Evolutionary conservation across 768 basidiomycete species (phyloP), one percentile per base, ranked within the genome.

Genomic region (Lactarius quietus): DNA sequence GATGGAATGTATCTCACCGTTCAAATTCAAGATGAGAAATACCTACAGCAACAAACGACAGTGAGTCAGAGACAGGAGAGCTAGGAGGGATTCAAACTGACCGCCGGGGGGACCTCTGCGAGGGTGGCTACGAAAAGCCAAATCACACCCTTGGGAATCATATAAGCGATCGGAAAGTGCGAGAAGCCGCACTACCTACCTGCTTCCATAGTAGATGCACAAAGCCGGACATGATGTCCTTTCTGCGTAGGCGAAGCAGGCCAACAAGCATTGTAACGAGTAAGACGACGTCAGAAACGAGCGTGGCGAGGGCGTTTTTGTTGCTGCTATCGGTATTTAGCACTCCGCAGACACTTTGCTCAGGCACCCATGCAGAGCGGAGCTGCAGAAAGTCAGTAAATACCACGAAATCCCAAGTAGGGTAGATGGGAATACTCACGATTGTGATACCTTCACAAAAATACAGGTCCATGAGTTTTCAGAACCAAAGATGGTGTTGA

Each of bases 191-290:
- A 8, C 4, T 14, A 51, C 26, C 48, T 28, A 64, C 66, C 58
- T 64, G 66, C 29, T 17, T 64, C 52, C 35, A 64, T 5, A 67
- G 57, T 28, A 64, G 15, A 3, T 17, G 28, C 33, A 45, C 29
- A 6, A 67, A 26, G 3, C 63, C 56, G n/a, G 29, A 14, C 23
- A 8, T n/a, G 33, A 20, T n/a, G 31, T 41, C 52, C 1, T 18
- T 6, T 14, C 3, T 33, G n/a, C 57, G 65, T 9, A 62, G 5
- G 31, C 43, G 41, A 23, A 67, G 35, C 33, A 67, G 38, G 28
- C 63, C 63, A 36, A 41, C 35, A 28, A 67, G 36, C 62, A 67
- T 60, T 28, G 39, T 38, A 2, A 38, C 14, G 12, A 64, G 53
- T 35, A 67, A 31, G 10, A 38, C n/a, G 5, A 64, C 20, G 33